Conservation (phyloP, 176 grass and related monocot genomes). For the Carex kokanica region DNA sequence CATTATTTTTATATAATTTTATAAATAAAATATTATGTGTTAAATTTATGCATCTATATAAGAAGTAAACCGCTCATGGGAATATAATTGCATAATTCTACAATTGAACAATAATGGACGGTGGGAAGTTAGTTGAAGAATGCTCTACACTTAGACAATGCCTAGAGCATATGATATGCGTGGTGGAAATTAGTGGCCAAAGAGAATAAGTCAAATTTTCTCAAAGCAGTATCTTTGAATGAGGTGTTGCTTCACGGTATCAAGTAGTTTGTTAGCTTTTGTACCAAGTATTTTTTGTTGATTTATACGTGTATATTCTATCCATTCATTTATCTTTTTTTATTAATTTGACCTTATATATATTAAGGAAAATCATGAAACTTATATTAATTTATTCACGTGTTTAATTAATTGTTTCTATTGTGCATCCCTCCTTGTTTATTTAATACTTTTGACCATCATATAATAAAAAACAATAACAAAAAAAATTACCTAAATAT, state of each 20-base stretch:
- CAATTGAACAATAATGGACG: not conserved
- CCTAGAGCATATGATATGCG: not conserved
- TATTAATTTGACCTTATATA: no score
- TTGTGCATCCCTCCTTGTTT: no score
- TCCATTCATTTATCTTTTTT: not conserved
- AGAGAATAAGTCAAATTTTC: constrained; percentile 35
- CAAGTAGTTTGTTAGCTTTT: constrained; percentile 23
- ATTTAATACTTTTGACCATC: no score
- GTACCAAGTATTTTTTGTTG: not conserved
- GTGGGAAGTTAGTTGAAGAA: not conserved
- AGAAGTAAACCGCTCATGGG: not conserved
- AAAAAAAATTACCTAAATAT: no score
- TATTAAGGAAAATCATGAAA: not conserved
- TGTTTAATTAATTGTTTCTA: not conserved
- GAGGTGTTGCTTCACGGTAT: constrained; percentile 43
- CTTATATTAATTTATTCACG: not conserved
- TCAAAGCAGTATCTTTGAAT: constrained; percentile 47
- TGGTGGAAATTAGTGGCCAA: constrained; percentile 1
- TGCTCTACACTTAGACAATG: not conserved
- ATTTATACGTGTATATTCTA: not conserved
- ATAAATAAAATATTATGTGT: no score
- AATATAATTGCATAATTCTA: not conserved
- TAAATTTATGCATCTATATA: not conserved
- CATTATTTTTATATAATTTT: no score
- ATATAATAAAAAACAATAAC: no score